Conservation (phyloP, 176 grass and related monocot species). For the Eremochloa ophiuroides region DNA sequence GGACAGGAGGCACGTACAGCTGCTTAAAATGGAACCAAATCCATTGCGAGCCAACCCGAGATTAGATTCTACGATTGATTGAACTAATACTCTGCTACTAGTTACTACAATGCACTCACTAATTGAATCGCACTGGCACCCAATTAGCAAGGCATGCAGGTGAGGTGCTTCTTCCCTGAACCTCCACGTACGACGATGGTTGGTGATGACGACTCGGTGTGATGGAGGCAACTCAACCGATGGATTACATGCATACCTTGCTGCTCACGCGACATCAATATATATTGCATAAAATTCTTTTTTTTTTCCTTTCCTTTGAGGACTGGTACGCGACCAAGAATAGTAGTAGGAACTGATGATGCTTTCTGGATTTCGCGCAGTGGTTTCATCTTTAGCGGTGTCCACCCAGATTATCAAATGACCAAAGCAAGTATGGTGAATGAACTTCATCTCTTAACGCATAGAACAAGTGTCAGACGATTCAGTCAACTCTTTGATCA, state of each 20-base stretch:
- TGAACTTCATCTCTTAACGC: too few species aligned
- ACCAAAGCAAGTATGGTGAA: too few species aligned
- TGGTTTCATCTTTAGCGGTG: too few species aligned
- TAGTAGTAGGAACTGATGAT: too few species aligned
- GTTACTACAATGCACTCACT: too few species aligned
- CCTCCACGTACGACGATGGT: not conserved
- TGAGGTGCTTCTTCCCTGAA: not conserved
- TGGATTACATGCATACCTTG: not conserved
- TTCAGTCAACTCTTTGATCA: too few species aligned
- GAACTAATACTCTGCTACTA: too few species aligned
- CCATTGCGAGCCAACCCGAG: not conserved
- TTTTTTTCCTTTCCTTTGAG: not conserved
- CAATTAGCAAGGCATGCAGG: not conserved
- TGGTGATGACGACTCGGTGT: not conserved
- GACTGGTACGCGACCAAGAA: not conserved
- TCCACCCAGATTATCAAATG: too few species aligned
- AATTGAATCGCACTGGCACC: not conserved
- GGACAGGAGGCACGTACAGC: too few species aligned
- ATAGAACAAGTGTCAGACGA: too few species aligned
- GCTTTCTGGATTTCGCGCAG: too few species aligned
- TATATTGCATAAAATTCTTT: not conserved
- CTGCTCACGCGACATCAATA: constrained; percentile 15
- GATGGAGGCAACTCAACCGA: constrained; percentile 35
- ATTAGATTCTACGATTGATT: too few species aligned
- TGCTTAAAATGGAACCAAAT: constrained; percentile 16